Evolutionary conservation across 495 filamentous ascomycete species (phyloP).

Genomic region (Astrothelium macrocarpum): DNA sequence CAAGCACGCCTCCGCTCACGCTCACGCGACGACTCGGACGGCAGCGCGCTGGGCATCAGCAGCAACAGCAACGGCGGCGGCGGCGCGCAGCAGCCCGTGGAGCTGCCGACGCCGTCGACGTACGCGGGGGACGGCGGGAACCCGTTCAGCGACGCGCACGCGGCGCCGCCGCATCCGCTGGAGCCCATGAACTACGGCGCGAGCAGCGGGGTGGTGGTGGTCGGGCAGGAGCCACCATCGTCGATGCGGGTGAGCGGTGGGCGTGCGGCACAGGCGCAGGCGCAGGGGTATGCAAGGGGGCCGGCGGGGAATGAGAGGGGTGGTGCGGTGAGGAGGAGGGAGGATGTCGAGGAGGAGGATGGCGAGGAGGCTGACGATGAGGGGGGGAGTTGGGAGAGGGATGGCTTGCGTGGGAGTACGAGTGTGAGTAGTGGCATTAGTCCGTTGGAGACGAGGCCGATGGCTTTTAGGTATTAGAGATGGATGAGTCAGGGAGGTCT

Average conservation of each 20-base stretch:
- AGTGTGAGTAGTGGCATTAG: slow-evolving; percentile 5
- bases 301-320: slow-evolving; percentile 13
- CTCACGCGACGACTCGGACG: background rate
- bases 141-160: background rate
- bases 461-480: slow-evolving; percentile 2
- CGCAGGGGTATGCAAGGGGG: slow-evolving; percentile 7
- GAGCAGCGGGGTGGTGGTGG: background rate
- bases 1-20: background rate
- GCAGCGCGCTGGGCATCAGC: background rate
- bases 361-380: slow-evolving; percentile 15
- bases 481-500: background rate
- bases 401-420: slow-evolving; percentile 1
- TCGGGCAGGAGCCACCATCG: too few relatives aligned
- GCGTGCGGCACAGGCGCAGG: background rate
- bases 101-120: background rate
- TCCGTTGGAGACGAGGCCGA: slow-evolving; percentile 15
- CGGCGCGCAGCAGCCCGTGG: background rate
- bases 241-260: background rate
- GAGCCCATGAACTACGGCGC: background rate
- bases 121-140: background rate
- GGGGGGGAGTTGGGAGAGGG: background rate
- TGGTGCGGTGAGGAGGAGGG: slow-evolving; percentile 7
- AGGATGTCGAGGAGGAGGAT: slow-evolving; percentile 10
- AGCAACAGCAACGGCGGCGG: background rate
- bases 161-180: background rate